Evolutionary conservation across 495 filamentous ascomycete genomes (phyloP).

Genomic region (Lasiosphaeria miniovina): DNA sequence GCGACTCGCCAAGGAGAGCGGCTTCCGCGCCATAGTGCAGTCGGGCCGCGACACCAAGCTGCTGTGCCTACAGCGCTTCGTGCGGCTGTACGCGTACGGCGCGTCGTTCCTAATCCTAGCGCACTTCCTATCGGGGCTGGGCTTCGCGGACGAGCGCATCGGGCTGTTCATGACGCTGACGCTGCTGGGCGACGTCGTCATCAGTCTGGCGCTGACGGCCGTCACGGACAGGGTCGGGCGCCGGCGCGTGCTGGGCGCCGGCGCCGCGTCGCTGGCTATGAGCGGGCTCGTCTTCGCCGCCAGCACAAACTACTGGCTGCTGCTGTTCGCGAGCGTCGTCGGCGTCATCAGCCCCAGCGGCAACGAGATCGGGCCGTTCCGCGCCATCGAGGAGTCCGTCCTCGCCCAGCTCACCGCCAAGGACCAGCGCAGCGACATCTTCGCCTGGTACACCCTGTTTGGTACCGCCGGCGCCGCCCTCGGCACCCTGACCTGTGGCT

Average conservation of each 20-base stretch:
- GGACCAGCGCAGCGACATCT: slow-evolving; percentile 64
- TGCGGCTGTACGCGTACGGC: slow-evolving; percentile 81
- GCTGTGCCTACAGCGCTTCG: slow-evolving; percentile 69
- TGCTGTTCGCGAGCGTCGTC: slow-evolving; percentile 69
- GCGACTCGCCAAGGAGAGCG: slow-evolving; percentile 17
- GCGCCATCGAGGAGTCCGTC: slow-evolving; percentile 76
- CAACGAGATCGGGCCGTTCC: slow-evolving; percentile 78
- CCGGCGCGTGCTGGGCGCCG: slow-evolving; percentile 63
- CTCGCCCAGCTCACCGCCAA: slow-evolving; percentile 68
- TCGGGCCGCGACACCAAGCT: slow-evolving; percentile 62
- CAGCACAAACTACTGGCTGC: slow-evolving; percentile 67
- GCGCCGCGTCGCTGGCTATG: slow-evolving; percentile 63
- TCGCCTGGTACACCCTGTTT: slow-evolving; percentile 76
- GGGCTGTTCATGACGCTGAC: slow-evolving; percentile 89
- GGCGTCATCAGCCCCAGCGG: slow-evolving; percentile 83
- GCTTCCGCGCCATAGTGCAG: slow-evolving; percentile 46
- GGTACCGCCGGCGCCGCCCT: slow-evolving; percentile 66
- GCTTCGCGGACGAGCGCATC: slow-evolving; percentile 65
- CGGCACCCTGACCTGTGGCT: slow-evolving; percentile 65
- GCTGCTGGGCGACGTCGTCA: slow-evolving; percentile 71
- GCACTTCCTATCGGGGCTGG: slow-evolving; percentile 61
- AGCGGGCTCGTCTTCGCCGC: slow-evolving; percentile 68
- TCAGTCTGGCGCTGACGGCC: slow-evolving; percentile 72
- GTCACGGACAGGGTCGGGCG: slow-evolving; percentile 73
- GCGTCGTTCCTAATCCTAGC: slow-evolving; percentile 72